Base-by-base conservation (phyloP, 140 eudicot genomes). In the Stevia rebaudiana region DNA sequence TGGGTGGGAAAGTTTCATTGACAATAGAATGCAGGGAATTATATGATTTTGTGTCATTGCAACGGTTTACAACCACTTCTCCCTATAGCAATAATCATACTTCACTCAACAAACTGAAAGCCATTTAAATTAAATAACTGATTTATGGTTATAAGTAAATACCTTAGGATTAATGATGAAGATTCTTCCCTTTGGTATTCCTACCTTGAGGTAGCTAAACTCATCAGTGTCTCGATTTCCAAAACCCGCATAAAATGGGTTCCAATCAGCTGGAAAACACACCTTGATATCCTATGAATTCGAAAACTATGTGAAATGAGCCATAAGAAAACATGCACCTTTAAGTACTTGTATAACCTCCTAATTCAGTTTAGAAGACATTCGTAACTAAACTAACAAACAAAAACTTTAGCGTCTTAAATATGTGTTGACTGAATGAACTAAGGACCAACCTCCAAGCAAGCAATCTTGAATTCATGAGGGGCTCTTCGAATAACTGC, bases 401-500 rank as follows among this genome's bases (percentile, higher is more conserved):
- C 4, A n/a, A 12, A 47, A 12, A 51, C n/a, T n/a, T n/a, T n/a
- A n/a, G n/a, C n/a, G n/a, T n/a, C n/a, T n/a, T n/a, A n/a, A 58
- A 15, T 10, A 0, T 33, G 63, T n/a, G n/a, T 55, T 28, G 44
- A 57, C 44, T 44, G 9, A 0, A 56, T 3, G 16, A 10, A 51
- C 21, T 54, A 60, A 43, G 25, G 68, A 77, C 86, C 28, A 48
- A 90, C 97, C 95, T 77, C 95, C 78, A 90, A 78, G 81, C 95
- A 90, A 57, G 90, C 71, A 64, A 87, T 90, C 68, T 90, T 87
- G 65, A 90, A 90, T 63, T 90, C 95, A 41, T 90, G 97, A 28
- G 97, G 97, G 59, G 97, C 95, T 80, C 97, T 86, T 76, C 95
- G 81, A 60, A 86, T 90, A 65, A 90, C 97, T 90, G 87, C 86